Evolutionary conservation across 73 alveolate species (phyloP).

Genomic region (Uronychia setigera): DNA sequence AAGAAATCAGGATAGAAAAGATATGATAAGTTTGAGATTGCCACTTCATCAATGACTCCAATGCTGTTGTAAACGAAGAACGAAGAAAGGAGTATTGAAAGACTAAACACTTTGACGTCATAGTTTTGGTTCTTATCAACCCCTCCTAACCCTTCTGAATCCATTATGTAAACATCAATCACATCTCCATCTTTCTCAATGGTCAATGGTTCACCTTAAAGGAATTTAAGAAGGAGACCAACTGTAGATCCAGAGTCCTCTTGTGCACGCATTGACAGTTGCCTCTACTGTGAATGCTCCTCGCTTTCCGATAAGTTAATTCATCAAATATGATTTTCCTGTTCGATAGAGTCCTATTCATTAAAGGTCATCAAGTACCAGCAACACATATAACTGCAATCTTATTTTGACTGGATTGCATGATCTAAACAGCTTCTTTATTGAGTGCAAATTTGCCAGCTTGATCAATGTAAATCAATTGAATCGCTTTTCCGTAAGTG

Average conservation of each 20-base stretch:
- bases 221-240: too few relatives aligned
- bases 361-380: too few relatives aligned
- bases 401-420: constrained; percentile 27
- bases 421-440: constrained; percentile 7
- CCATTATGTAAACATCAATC: constrained; percentile 86
- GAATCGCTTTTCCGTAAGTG: constrained; percentile 5
- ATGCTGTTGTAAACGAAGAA: constrained; percentile 86
- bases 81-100: constrained; percentile 87
- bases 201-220: constrained; percentile 83
- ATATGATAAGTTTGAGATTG: constrained; percentile 85
- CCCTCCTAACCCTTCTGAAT: constrained; percentile 97
- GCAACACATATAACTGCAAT: constrained; percentile 89
- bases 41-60: constrained; percentile 96
- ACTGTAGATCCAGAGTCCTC: constrained; percentile 96
- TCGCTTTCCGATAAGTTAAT: constrained; percentile 81
- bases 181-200: constrained; percentile 84
- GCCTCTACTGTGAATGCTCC: constrained; percentile 82
- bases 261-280: constrained; percentile 92
- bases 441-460: background rate
- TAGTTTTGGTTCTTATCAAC: constrained; percentile 91
- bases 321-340: constrained; percentile 96
- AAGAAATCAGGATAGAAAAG: too few relatives aligned
- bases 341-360: constrained; percentile 98
- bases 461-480: background rate
- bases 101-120: constrained; percentile 94